A percentile compares a stretch with the other conserved stretches of the same genome.
Evolutionary conservation across 2,329 filamentous ascomycete species (phyloP).

Genomic region (Ophiocordyceps camponoti-rufipedis): DNA sequence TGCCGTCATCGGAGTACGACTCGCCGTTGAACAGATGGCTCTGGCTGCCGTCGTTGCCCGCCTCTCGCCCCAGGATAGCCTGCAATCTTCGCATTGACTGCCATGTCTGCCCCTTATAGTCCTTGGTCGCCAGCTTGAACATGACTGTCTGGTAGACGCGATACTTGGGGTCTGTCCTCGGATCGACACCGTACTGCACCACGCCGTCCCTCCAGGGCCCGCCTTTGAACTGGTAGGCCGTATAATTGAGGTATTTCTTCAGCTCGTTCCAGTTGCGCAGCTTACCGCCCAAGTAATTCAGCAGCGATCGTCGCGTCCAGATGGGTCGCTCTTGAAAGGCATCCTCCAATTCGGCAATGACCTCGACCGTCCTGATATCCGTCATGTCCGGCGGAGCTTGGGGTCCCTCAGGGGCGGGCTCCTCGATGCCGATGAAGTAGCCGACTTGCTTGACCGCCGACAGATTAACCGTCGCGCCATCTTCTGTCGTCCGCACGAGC

Average conservation of each 20-base stretch:
- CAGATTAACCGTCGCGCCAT: conserved; percentile 38
- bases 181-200: conserved; percentile 72
- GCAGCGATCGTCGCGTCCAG: conserved; percentile 68
- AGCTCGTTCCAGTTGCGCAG: conserved; percentile 38
- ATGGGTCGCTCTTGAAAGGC: conserved; percentile 61
- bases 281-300: conserved; percentile 46
- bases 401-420: conserved; percentile 44
- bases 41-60: conserved; percentile 19
- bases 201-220: conserved; percentile 86
- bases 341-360: conserved; percentile 43
- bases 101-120: conserved; percentile 28
- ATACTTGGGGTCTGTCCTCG: conserved; percentile 56
- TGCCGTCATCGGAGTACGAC: conserved; percentile 58
- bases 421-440: conserved; percentile 41
- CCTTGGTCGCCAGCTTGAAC: conserved; percentile 51
- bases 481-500: conserved; percentile 45
- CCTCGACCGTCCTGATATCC: conserved; percentile 40
- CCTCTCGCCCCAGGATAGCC: conserved; percentile 19
- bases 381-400: conserved; percentile 38
- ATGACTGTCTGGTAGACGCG: conserved; percentile 77
- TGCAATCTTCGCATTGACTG: conserved; percentile 24
- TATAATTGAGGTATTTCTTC: conserved; percentile 63
- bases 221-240: conserved; percentile 81
- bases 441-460: conserved; percentile 39
- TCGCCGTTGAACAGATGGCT: conserved; percentile 74